phyloP scores from a whole-genome alignment of 352 stramenopile genomes.

The Phytophthora citricola region DNA sequence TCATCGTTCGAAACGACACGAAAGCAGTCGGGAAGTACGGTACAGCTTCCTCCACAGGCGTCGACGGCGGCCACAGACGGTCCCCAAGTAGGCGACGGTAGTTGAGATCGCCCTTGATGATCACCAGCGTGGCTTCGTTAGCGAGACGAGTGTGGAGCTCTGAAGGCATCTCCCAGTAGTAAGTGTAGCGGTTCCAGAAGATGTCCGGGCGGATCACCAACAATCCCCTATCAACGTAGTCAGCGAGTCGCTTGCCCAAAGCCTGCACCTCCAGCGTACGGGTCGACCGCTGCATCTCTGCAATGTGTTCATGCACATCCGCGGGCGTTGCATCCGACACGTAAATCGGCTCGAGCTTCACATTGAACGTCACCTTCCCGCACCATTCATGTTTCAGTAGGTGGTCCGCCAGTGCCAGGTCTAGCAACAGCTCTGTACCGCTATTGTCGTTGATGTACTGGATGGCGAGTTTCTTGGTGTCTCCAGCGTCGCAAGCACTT shows the following conservation, averaged over 20 bases:
- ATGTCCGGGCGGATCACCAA: conserved; percentile 41
- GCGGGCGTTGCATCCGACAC: conserved; percentile 72
- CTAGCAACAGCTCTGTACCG: conserved; percentile 73
- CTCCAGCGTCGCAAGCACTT: conserved; percentile 18
- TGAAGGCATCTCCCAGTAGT: conserved; percentile 70
- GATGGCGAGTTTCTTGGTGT: conserved; percentile 26
- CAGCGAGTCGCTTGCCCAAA: conserved; percentile 47
- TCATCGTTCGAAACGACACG: conserved; percentile 74
- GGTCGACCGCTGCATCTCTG: conserved; percentile 41
- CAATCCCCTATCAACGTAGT: conserved; percentile 38
- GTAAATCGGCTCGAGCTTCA: conserved; percentile 82
- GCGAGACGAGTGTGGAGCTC: conserved; percentile 40
- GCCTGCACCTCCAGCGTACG: conserved; percentile 50
- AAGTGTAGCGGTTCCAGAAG: conserved; percentile 81
- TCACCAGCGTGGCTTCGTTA: conserved; percentile 81
- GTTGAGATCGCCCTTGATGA: conserved; percentile 99
- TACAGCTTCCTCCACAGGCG: conserved; percentile 85
- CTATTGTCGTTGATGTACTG: conserved; percentile 87
- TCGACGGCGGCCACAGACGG: conserved; percentile 89
- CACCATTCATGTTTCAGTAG: conserved; percentile 61
- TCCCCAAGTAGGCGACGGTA: conserved; percentile 96
- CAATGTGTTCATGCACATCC: conserved; percentile 71
- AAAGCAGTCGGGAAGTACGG: conserved; percentile 77
- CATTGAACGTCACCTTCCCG: conserved; percentile 66
- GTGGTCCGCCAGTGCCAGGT: conserved; percentile 72